Base-by-base conservation (phyloP, 2,329 filamentous ascomycete species). In the Colletotrichum nymphaeae region DNA sequence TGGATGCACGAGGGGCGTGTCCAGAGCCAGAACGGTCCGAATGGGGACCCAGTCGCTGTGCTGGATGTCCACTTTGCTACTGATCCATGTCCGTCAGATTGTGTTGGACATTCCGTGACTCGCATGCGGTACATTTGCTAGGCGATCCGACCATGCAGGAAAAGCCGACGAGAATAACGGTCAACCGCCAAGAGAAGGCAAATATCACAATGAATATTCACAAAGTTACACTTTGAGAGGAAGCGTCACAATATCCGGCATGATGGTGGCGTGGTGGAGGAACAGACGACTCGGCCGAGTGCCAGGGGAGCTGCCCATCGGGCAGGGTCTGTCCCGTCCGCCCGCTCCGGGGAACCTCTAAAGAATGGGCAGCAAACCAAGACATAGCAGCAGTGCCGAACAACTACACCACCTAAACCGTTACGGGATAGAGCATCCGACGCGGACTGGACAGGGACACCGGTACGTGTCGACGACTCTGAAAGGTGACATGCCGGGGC, bases 1-100 rank as follows among this genome's bases (percentile, higher is more conserved):
- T 49, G 56, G 30, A 7, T 12, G 32, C 55, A 70, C 59, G 55
- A 53, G 67, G 63, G 70, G 70, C 16, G 70, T 65, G 28, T 19
- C 12, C 32, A 19, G 32, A 70, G 60, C 49, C 26, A 49, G 42
- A 57, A 73, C 70, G 70, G 70, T 70, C 70, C 70, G 66, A 73
- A 73, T 73, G 59, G 46, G 16, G 42, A 49, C 30, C 35, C 58
- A 59, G 58, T 53, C 7, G 4, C 24, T 26, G 42, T 26, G 22
- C 35, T 9, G 1, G 19, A 53, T 55, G 53, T 55, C 59, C 70
- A 73, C 66, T 62, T 30, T 62, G 66, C 59, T 70, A 55, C 59
- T 73, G 56, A 60, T 49, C 70, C 70, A 73, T 73, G 70, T 73
- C 35, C 37, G 66, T 69, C 59, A 69, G 59, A 59, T 64, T 72